phyloP scores from a whole-genome alignment of 176 grass and related monocot species.

The Thinopyrum elongatum region DNA sequence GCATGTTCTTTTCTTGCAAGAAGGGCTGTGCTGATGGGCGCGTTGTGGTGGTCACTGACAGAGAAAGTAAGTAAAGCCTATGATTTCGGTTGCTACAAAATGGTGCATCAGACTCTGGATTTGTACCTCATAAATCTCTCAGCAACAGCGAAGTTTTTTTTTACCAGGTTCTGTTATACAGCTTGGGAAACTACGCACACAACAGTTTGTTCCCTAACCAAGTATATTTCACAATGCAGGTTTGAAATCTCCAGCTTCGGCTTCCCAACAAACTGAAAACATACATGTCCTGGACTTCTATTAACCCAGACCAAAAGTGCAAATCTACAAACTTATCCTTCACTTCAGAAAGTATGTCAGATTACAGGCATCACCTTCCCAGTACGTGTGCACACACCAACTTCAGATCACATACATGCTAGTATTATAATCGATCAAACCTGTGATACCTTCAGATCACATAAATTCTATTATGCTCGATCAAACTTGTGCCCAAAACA shows the following conservation, averaged over 20 bases:
- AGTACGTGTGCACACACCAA: neutral
- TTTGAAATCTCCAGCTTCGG: neutral
- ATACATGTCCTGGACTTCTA: neutral
- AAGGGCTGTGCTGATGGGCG: too few species aligned
- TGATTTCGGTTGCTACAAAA: too few species aligned
- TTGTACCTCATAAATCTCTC: too few species aligned
- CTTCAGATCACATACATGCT: neutral
- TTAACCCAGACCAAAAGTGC: neutral
- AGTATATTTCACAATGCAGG: neutral
- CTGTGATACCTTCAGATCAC: neutral
- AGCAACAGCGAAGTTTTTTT: neutral
- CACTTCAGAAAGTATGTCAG: neutral
- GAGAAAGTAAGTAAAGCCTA: too few species aligned
- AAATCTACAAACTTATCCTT: neutral
- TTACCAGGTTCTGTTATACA: neutral
- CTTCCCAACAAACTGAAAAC: neutral
- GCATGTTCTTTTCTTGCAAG: too few species aligned
- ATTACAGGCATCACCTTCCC: neutral
- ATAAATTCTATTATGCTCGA: neutral
- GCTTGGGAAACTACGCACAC: neutral
- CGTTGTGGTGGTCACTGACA: too few species aligned
- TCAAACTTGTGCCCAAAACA: neutral
- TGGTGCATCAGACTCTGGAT: too few species aligned
- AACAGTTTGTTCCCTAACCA: neutral
- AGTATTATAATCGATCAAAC: neutral